Base-by-base conservation (phyloP, 2,329 filamentous ascomycete genomes). In the Neophaeococcomyces aloes region DNA sequence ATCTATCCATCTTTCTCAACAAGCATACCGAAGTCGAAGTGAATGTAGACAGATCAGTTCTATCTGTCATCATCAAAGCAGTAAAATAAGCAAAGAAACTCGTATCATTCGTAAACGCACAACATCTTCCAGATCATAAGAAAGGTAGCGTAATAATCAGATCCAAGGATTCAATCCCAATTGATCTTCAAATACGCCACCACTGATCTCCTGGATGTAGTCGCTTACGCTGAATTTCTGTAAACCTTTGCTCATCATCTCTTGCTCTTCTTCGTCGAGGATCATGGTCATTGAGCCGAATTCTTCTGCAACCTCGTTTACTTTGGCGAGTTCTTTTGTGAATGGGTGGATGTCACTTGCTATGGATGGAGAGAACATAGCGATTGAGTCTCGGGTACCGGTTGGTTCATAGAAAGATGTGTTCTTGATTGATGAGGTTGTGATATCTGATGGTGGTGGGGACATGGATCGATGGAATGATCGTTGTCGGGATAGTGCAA, bases 251-350 rank as follows among this genome's bases (percentile, higher is more conserved):
- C 74, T 70, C 47, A 73, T 63, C 59, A 96, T 76, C 47, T 81
- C 76, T 52, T 76, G 69, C 56, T 85, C 74, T 61, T 93, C 86
- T 44, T 86, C 83, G 34, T 88, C 81, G 30, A 80, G 66, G 8
- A 56, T 11, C 29, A 48, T 47, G n/a, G 75, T 60, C 17, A 4
- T 11, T 23, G 78, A 71, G 32, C 79, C 78, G 54, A 86, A 89
- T 63, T 95, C 88, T 65, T 96, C 91, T 0, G 83, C 89, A 13
- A 95, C 75, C 64, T 96, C 91, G 42, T 87, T 86, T 18, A 96
- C 85, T 64, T 96, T 83, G 45, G 86, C 86, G 42, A 96, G 70
- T 64, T 98, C 91, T 39, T 82, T 80, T 42, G 86, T 86, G 57
- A 96, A 96, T 0, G 89, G 89, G 61, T 91, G 78, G 35, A 64